Conservation (phyloP, 1,139 yeast genomes). For the Geotrichum aggregatum region DNA sequence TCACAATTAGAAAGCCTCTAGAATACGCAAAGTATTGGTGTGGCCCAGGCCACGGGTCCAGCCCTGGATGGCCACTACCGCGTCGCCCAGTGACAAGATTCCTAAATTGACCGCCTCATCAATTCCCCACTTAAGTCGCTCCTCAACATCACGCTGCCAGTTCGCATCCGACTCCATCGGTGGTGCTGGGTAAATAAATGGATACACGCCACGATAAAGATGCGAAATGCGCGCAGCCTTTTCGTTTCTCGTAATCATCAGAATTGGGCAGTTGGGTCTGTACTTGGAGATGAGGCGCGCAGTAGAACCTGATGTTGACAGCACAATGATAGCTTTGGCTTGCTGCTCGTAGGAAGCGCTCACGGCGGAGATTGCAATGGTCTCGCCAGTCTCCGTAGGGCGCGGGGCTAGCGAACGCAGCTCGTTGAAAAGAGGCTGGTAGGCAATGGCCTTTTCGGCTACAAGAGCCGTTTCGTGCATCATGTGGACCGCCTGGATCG, state of each 20-base stretch:
- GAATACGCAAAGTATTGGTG: conserved; percentile 89
- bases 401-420: conserved; percentile 77
- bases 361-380: conserved; percentile 96
- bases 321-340: conserved; percentile 94
- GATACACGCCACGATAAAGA: conserved; percentile 97
- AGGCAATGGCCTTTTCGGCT: conserved; percentile 96
- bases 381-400: conserved; percentile 93
- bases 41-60: conserved; percentile 99
- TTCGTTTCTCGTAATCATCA: conserved; percentile 96
- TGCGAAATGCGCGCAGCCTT: conserved; percentile 92
- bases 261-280: conserved; percentile 95
- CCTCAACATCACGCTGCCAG: conserved; percentile 97
- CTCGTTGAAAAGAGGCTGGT: conserved; percentile 82
- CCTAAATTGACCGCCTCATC: conserved; percentile 85
- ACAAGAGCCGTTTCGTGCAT: conserved; percentile 96
- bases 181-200: conserved; percentile 73
- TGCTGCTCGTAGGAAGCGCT: conserved; percentile 93
- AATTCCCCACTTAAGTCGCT: conserved; percentile 91
- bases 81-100: conserved; percentile 80
- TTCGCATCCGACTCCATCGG: conserved; percentile 53
- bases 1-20: conserved; percentile 29
- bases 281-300: conserved; percentile 96
- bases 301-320: conserved; percentile 91
- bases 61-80: conserved; percentile 94
- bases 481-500: conserved; percentile 94